Percentiles rank a stretch among this genome's conserved stretches.
Evolutionary conservation across 176 grass and related monocot species (phyloP).

Genomic region (Triticum dicoccoides): DNA sequence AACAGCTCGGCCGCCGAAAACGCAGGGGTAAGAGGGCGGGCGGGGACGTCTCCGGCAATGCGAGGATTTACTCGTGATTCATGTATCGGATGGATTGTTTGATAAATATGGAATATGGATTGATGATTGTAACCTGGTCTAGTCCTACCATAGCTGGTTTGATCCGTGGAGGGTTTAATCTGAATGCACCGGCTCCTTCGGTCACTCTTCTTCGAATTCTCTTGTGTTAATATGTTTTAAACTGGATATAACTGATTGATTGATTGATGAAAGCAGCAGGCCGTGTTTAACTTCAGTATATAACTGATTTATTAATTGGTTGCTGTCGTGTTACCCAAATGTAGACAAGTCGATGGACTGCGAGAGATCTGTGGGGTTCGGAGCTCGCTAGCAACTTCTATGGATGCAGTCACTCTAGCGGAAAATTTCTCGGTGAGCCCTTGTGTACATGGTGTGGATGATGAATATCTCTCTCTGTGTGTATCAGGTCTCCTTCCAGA

Average conservation of each 20-base stretch:
- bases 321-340: conserved; percentile 18
- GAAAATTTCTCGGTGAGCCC: conserved; percentile 53
- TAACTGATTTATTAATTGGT: background rate
- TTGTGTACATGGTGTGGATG: background rate
- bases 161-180: background rate
- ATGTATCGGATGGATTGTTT: background rate
- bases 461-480: background rate
- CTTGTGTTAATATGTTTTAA: background rate
- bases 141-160: background rate
- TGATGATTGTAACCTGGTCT: background rate
- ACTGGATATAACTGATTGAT: background rate
- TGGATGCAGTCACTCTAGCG: conserved; percentile 75
- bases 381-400: conserved; percentile 59
- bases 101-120: background rate
- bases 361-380: conserved; percentile 54
- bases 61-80: background rate
- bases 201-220: background rate
- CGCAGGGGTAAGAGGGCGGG: background rate
- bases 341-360: conserved; percentile 34
- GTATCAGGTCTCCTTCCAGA: no score
- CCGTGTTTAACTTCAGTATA: background rate
- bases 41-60: background rate
- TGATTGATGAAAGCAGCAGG: background rate
- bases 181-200: background rate
- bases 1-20: background rate